Conservation (phyloP, 352 stramenopile species). For the Globisporangium camurandrum region DNA sequence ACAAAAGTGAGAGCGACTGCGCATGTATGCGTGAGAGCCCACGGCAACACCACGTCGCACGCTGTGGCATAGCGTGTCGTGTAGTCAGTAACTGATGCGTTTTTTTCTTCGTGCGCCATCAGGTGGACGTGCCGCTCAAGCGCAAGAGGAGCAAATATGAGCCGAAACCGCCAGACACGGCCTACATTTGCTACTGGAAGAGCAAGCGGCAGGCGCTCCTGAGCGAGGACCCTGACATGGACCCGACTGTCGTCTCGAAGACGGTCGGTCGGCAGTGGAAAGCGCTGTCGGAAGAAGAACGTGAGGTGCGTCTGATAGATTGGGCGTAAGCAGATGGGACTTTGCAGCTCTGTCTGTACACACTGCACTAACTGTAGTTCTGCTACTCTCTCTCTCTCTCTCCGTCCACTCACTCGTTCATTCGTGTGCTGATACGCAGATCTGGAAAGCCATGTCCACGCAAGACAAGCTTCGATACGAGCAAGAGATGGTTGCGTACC, state of each 20-base stretch:
- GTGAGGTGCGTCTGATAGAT: conserved; percentile 15
- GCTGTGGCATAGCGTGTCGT: background rate
- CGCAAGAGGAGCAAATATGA: conserved; percentile 31
- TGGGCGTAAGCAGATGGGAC: background rate
- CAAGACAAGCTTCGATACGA: conserved; percentile 46
- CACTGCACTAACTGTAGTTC: too few species aligned
- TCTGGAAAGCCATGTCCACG: conserved; percentile 41
- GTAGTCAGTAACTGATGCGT: background rate
- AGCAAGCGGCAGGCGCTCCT: conserved; percentile 32
- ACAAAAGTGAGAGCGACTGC: too few species aligned
- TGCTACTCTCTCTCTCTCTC: background rate
- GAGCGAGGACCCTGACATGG: conserved; percentile 27
- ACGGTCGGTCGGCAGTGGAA: conserved; percentile 47
- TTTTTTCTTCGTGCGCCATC: too few species aligned
- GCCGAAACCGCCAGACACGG: conserved; percentile 44
- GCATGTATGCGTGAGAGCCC: background rate
- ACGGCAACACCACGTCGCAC: background rate
- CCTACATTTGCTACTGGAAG: conserved; percentile 66
- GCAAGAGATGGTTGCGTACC: conserved; percentile 32
- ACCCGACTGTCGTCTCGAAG: conserved; percentile 32
- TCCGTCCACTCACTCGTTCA: background rate
- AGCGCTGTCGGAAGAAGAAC: conserved; percentile 25
- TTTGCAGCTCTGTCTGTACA: background rate
- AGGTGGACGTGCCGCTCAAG: conserved; percentile 12
- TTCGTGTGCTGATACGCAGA: conserved; percentile 6